These are phyloP conservation scores for Pleurotus citrinopileatus DNA, from an alignment of 768 basidiomycete genomes.

Conservation along the genomic window DNA sequence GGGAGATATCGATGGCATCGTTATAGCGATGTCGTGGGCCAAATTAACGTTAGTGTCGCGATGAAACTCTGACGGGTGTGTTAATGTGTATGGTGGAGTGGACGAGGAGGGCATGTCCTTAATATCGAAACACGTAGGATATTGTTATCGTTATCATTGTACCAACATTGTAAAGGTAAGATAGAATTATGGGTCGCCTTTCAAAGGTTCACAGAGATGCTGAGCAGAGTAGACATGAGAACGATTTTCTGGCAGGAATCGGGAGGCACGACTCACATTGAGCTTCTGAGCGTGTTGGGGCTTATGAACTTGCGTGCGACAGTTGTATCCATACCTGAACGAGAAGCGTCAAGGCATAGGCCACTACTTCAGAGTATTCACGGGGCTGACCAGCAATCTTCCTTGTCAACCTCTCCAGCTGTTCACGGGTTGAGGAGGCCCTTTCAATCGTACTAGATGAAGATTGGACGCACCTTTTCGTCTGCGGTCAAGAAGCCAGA, in stretches of 20 bases:
- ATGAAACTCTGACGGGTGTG: no score
- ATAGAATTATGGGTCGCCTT: slow-evolving; percentile 6
- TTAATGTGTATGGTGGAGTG: no score
- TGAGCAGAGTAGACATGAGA: background rate
- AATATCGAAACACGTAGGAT: no score
- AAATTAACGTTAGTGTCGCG: no score
- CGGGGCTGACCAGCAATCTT: slow-evolving; percentile 35
- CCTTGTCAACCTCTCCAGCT: slow-evolving; percentile 17
- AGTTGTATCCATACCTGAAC: slow-evolving; percentile 32
- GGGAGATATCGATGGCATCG: no score
- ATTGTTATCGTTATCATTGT: no score
- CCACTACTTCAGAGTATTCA: no score
- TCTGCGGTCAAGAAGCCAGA: slow-evolving; percentile 12
- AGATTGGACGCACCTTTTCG: slow-evolving; percentile 10
- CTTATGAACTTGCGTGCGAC: slow-evolving; percentile 29
- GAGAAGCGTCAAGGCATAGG: background rate
- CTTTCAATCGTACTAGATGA: background rate
- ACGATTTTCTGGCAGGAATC: background rate
- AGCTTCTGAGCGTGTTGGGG: slow-evolving; percentile 17
- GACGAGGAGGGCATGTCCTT: no score
- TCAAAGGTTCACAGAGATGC: slow-evolving; percentile 6
- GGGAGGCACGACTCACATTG: background rate
- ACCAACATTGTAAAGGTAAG: no score
- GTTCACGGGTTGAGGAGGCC: background rate
- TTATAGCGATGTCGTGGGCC: no score